Percentiles rank a stretch among this genome's conserved stretches.
These are phyloP conservation scores for Chlorella sp. DNA, from an alignment of 139 green algal genomes.

Conservation along the genomic window DNA sequence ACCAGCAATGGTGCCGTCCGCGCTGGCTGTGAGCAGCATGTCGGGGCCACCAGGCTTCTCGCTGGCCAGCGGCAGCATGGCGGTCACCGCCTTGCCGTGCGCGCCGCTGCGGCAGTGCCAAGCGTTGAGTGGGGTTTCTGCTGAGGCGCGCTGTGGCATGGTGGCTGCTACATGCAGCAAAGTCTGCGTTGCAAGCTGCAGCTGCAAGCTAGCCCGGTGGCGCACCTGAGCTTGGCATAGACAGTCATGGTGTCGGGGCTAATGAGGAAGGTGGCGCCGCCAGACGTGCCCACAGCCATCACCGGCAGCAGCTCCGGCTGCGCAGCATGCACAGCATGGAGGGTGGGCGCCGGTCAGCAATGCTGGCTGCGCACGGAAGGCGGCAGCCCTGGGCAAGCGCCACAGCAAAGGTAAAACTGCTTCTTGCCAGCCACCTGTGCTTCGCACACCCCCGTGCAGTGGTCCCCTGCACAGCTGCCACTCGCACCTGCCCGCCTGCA, in stretches of 20 bases:
- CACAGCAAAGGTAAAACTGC: too few species aligned
- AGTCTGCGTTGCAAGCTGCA: too few species aligned
- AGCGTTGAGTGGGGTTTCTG: too few species aligned
- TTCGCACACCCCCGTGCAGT: neutral
- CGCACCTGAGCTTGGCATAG: conserved; percentile 56
- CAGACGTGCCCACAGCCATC: conserved; percentile 61
- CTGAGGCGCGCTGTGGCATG: too few species aligned
- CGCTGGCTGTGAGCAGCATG: conserved; percentile 55
- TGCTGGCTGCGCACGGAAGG: neutral
- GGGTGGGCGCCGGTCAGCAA: neutral
- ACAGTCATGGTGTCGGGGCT: conserved; percentile 35
- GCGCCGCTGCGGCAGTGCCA: conserved; percentile 18
- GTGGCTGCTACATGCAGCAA: too few species aligned
- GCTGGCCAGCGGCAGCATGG: conserved; percentile 43
- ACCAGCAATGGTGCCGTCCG: conserved; percentile 59
- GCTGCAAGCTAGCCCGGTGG: too few species aligned
- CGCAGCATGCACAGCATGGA: neutral
- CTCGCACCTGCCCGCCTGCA: neutral
- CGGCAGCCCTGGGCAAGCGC: too few species aligned
- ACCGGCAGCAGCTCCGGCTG: conserved; percentile 48
- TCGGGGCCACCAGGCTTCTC: conserved; percentile 45
- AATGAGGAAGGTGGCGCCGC: conserved; percentile 59
- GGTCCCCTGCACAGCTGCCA: too few species aligned
- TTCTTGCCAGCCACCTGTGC: neutral
- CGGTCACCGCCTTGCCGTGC: conserved; percentile 54